These are phyloP conservation scores for Basipetospora chlamydospora DNA, from an alignment of 2,329 filamentous ascomycete genomes.

Conservation along the genomic window DNA sequence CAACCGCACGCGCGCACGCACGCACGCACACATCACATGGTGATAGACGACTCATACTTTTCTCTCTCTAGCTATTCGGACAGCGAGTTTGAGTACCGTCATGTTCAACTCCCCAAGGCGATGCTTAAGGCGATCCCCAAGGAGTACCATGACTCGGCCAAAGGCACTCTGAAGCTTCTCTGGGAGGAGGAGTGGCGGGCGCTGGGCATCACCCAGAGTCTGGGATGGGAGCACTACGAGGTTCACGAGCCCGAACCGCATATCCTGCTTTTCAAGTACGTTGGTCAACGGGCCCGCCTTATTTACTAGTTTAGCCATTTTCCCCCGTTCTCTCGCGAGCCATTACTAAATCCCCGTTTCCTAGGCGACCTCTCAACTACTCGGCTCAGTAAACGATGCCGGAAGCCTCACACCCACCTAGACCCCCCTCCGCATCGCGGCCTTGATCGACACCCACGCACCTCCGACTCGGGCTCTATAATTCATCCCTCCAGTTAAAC, in stretches of 20 bases:
- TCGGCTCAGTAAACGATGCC: slow-evolving; percentile 38
- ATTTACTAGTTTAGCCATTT: background rate
- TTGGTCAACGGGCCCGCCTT: slow-evolving; percentile 10
- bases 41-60: too few relatives aligned
- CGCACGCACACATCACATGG: too few relatives aligned
- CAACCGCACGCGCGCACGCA: too few relatives aligned
- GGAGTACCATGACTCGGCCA: slow-evolving; percentile 78
- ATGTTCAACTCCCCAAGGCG: slow-evolving; percentile 92
- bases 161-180: slow-evolving; percentile 86
- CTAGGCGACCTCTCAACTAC: slow-evolving; percentile 71
- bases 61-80: slow-evolving; percentile 66
- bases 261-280: slow-evolving; percentile 96
- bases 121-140: slow-evolving; percentile 97
- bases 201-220: slow-evolving; percentile 94
- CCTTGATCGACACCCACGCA: too few relatives aligned
- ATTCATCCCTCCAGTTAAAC: too few relatives aligned
- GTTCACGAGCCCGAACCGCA: slow-evolving; percentile 98
- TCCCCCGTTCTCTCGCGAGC: too few relatives aligned
- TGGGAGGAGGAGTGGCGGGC: slow-evolving; percentile 99
- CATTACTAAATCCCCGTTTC: slow-evolving; percentile 12
- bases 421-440: too few relatives aligned
- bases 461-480: too few relatives aligned
- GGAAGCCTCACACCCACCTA: too few relatives aligned
- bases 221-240: slow-evolving; percentile 99
- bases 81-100: slow-evolving; percentile 86